Percentiles rank a stretch among this genome's conserved stretches.
Conservation (phyloP, 176 grass and related monocot genomes). For the Oryza meridionalis region DNA sequence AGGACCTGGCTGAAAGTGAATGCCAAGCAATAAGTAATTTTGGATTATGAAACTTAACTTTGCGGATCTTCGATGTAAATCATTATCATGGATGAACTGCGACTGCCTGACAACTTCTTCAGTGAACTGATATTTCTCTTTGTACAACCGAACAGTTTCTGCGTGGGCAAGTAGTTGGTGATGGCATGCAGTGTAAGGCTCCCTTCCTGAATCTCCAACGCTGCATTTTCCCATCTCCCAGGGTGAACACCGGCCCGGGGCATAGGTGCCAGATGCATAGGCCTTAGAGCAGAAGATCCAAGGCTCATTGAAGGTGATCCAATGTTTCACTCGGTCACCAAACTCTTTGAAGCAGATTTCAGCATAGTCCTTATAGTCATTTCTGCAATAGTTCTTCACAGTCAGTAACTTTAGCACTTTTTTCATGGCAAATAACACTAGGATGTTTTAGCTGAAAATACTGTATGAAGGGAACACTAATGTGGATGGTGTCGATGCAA, state of each 20-base stretch:
- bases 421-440: no score
- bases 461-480: neutral
- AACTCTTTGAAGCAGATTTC: constrained; percentile 66
- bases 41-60: neutral
- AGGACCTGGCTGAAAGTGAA: no score
- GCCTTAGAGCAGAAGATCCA: neutral
- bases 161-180: constrained; percentile 68
- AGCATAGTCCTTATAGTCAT: constrained; percentile 58
- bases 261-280: neutral
- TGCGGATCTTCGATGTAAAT: neutral
- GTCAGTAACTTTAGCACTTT: neutral
- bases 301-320: neutral
- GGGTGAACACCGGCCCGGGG: neutral
- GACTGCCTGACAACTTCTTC: neutral
- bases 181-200: constrained; percentile 65
- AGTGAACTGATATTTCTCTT: constrained; percentile 66
- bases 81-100: neutral
- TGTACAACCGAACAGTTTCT: constrained; percentile 44
- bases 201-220: constrained; percentile 33
- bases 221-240: neutral
- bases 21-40: no score
- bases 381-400: constrained; percentile 21
- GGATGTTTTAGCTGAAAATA: neutral
- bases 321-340: constrained; percentile 6
- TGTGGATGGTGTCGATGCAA: neutral